Percentiles rank a stretch among this genome's conserved stretches.
Evolutionary conservation across 106 monocot genomes (phyloP).

Genomic region (Dioscorea alata): DNA sequence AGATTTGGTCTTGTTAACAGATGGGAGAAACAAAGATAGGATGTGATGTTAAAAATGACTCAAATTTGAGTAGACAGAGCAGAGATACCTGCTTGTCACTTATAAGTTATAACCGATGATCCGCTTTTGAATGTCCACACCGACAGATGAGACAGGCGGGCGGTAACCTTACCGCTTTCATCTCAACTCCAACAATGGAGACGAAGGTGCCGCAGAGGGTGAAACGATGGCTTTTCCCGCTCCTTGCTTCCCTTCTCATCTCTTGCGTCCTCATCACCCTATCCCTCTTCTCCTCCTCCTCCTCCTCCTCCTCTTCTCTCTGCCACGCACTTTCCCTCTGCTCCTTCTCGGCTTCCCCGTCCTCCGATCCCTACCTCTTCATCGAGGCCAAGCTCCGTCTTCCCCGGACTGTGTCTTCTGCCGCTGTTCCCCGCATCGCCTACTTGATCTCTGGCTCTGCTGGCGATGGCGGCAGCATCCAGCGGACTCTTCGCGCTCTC

Average conservation of each 20-base stretch:
- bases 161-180: too few species aligned
- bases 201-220: conserved; percentile 9
- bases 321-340: neutral
- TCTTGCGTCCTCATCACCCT: neutral
- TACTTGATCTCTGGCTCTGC: neutral
- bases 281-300: neutral
- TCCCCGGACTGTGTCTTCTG: neutral
- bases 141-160: too few species aligned
- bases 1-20: too few species aligned
- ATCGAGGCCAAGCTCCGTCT: conserved; percentile 35
- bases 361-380: conserved; percentile 12
- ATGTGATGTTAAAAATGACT: too few species aligned
- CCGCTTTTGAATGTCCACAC: too few species aligned
- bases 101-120: too few species aligned
- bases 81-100: too few species aligned
- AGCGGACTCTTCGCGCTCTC: neutral
- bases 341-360: neutral
- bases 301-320: neutral
- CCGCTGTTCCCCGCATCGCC: conserved; percentile 6
- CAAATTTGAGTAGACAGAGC: too few species aligned
- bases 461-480: conserved; percentile 11
- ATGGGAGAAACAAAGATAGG: too few species aligned
- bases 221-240: conserved; percentile 30
- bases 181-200: neutral
- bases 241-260: conserved; percentile 17